Evolutionary conservation across 805 yeast genomes (phyloP).

Genomic region (Schwanniomyces polymorphus): DNA sequence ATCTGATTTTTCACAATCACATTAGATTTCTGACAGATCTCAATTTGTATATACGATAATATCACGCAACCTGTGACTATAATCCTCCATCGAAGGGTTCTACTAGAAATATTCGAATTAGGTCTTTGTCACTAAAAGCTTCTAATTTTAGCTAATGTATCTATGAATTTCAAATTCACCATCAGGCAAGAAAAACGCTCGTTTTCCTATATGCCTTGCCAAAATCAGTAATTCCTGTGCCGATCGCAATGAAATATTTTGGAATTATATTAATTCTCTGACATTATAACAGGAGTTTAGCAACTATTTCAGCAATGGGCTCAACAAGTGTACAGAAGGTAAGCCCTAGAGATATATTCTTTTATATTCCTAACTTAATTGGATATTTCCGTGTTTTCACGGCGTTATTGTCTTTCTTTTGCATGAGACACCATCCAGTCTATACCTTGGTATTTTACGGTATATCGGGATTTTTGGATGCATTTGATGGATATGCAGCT

Average conservation of each 20-base stretch:
- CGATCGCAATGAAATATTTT: not conserved
- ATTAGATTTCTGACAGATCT: no score
- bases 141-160: no score
- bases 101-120: no score
- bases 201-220: not conserved
- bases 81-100: no score
- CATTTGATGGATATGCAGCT: conserved; percentile 95
- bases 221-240: not conserved
- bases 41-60: no score
- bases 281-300: not conserved
- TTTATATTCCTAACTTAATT: conserved; percentile 87
- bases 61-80: no score
- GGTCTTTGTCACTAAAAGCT: no score
- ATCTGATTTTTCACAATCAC: no score
- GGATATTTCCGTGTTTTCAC: conserved; percentile 85
- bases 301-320: not conserved
- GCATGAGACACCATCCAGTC: conserved; percentile 84
- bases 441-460: conserved; percentile 77
- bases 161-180: no score
- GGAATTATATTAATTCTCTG: not conserved
- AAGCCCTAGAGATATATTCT: conserved; percentile 57
- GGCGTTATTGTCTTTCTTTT: conserved; percentile 73
- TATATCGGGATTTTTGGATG: conserved; percentile 88
- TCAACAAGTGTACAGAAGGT: conserved; percentile 5
- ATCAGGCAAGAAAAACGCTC: not conserved